Evolutionary conservation across 2,329 filamentous ascomycete genomes (phyloP).

Genomic region (Rutstroemia sp.): DNA sequence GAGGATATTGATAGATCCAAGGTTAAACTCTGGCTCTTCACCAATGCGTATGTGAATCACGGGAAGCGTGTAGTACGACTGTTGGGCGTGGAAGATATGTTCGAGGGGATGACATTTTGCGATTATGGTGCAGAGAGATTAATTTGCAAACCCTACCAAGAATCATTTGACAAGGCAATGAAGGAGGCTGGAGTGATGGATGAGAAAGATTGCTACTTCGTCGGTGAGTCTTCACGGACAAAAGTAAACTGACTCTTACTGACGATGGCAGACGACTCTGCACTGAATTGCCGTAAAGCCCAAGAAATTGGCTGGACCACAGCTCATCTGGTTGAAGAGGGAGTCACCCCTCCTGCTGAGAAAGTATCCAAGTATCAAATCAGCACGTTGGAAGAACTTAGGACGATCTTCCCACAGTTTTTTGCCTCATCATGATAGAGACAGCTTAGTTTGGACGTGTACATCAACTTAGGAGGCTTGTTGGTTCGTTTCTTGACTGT

Average conservation of each 20-base stretch:
- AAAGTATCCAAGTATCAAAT: conserved; percentile 71
- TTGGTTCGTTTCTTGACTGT: neutral
- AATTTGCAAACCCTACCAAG: conserved; percentile 76
- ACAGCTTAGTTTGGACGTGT: neutral
- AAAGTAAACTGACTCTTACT: neutral
- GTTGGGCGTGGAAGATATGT: conserved; percentile 76
- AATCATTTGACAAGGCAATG: conserved; percentile 89
- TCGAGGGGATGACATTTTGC: conserved; percentile 92
- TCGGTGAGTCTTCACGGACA: conserved; percentile 54
- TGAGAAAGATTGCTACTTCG: conserved; percentile 76
- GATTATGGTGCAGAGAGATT: conserved; percentile 71
- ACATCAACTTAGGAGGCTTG: neutral
- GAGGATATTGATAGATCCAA: conserved; percentile 76
- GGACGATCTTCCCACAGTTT: conserved; percentile 70
- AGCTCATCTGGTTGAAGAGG: conserved; percentile 77
- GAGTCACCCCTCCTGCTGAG: conserved; percentile 52
- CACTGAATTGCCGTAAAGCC: conserved; percentile 70
- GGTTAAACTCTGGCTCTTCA: conserved; percentile 88
- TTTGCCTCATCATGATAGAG: conserved; percentile 53
- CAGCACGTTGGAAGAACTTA: conserved; percentile 65
- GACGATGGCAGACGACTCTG: conserved; percentile 65
- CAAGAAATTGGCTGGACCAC: conserved; percentile 78
- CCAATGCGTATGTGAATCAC: conserved; percentile 91
- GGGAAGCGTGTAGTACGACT: conserved; percentile 74
- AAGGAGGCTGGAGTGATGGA: conserved; percentile 65